Evolutionary conservation across 1,284 basidiomycete species (phyloP).

Genomic region (Gomphus sp.): DNA sequence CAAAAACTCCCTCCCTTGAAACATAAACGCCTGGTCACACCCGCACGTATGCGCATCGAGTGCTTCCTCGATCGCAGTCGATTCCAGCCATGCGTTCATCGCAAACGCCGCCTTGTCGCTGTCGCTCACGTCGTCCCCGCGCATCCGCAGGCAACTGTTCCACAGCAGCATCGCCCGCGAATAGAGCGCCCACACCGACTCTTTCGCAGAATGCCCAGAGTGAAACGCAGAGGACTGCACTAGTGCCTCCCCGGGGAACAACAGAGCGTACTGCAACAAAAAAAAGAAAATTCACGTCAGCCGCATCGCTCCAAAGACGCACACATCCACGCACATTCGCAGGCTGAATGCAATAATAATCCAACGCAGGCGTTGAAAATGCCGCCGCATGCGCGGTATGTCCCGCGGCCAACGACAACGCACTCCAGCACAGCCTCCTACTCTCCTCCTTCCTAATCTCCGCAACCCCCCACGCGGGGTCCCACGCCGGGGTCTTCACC

Average conservation of each 20-base stretch:
- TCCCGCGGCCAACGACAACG: constrained; percentile 50
- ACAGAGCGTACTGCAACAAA: constrained; percentile 43
- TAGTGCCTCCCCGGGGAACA: constrained; percentile 62
- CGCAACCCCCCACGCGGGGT: constrained; percentile 42
- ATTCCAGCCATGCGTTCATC: constrained; percentile 60
- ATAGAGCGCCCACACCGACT: constrained; percentile 65
- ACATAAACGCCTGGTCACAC: constrained; percentile 57
- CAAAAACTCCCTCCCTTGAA: constrained; percentile 60
- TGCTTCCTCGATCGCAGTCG: constrained; percentile 52
- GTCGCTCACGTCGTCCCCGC: constrained; percentile 31
- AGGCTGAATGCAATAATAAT: constrained; percentile 54
- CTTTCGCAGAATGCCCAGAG: constrained; percentile 34
- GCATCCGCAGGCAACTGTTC: constrained; percentile 59
- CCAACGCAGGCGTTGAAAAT: constrained; percentile 27
- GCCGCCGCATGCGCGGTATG: constrained; percentile 54
- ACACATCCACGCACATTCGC: constrained; percentile 42
- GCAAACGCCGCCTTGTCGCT: constrained; percentile 52
- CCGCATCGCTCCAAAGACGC: neutral
- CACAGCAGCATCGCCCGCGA: constrained; percentile 61
- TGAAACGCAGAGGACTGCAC: constrained; percentile 24
- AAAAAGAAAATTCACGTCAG: neutral
- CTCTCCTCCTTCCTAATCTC: constrained; percentile 63
- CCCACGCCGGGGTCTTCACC: constrained; percentile 56
- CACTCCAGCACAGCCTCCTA: constrained; percentile 65
- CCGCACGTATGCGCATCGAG: constrained; percentile 56